Percentiles rank a stretch among this genome's conserved stretches.
phyloP scores from a whole-genome alignment of 345 rosid species.

The Syzygium grande region DNA sequence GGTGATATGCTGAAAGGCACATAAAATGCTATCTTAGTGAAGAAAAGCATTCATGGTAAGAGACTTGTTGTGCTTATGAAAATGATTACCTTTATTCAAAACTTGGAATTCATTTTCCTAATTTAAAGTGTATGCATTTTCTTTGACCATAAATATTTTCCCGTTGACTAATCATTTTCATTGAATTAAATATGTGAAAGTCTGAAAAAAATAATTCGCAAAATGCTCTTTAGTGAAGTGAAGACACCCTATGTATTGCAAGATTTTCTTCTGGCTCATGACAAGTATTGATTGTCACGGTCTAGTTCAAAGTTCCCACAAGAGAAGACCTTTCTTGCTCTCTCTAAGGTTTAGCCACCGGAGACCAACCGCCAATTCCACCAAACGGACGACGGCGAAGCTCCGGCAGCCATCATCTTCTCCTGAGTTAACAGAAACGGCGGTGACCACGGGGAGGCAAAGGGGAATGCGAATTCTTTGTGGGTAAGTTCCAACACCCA shows the following conservation, averaged over 20 bases:
- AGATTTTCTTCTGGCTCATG: neutral
- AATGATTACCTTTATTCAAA: neutral
- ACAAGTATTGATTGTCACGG: neutral
- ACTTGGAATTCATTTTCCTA: neutral
- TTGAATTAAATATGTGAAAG: rapidly evolving
- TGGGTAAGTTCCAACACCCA: neutral
- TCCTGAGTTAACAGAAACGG: rapidly evolving
- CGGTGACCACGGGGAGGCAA: neutral
- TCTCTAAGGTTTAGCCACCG: neutral
- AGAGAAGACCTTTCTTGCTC: neutral
- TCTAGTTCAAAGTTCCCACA: neutral
- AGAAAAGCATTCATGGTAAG: neutral
- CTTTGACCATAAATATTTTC: neutral
- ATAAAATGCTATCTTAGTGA: neutral
- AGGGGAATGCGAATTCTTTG: neutral
- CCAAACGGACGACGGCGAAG: neutral
- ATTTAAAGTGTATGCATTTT: neutral
- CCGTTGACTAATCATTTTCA: neutral
- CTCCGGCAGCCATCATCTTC: neutral
- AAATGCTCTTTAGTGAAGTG: rapidly evolving
- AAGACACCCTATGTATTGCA: neutral
- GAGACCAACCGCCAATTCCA: neutral
- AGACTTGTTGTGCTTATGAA: neutral
- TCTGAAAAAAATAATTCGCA: rapidly evolving
- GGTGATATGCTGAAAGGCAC: neutral